Evolutionary conservation across 805 yeast genomes (phyloP).

Genomic region (Metschnikowia aberdeeniae): DNA sequence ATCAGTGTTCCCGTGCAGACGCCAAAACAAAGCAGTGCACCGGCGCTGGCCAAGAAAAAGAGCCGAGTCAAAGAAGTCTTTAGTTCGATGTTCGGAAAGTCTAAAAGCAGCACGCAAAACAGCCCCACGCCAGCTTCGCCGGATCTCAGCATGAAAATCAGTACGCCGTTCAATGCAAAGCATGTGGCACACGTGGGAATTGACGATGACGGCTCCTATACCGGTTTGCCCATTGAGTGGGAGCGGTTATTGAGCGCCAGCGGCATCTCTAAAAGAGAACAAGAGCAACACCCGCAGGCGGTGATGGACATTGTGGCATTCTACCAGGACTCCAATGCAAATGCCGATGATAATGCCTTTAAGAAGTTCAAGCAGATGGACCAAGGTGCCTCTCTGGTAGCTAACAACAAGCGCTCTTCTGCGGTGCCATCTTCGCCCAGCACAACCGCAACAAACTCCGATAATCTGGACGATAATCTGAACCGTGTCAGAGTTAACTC

Average conservation of each 20-base stretch:
- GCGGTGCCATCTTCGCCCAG: conserved; percentile 27
- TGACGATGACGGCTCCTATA: conserved; percentile 81
- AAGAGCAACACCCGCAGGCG: conserved; percentile 88
- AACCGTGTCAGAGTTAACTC: background rate
- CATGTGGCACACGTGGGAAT: conserved; percentile 93
- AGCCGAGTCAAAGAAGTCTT: conserved; percentile 58
- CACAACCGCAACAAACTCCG: conserved; percentile 21
- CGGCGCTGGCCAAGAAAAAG: conserved; percentile 18
- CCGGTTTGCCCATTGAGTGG: conserved; percentile 94
- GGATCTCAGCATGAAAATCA: conserved; percentile 51
- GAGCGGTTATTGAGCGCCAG: conserved; percentile 74
- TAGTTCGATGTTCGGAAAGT: conserved; percentile 46
- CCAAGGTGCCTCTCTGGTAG: conserved; percentile 4
- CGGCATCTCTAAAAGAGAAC: conserved; percentile 86
- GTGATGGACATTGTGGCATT: conserved; percentile 88
- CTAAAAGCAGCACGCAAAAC: conserved; percentile 7
- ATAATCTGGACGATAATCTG: conserved; percentile 1
- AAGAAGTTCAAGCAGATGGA: conserved; percentile 36
- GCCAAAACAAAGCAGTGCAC: conserved; percentile 7
- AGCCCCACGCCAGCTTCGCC: conserved; percentile 11
- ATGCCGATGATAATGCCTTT: conserved; percentile 42
- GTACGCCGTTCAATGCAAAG: conserved; percentile 88
- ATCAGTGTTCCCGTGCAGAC: conserved; percentile 9
- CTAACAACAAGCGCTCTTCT: conserved; percentile 13
- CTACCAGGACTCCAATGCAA: conserved; percentile 57